Percentiles rank a stretch among this genome's conserved stretches.
phyloP scores from a whole-genome alignment of 495 filamentous ascomycete species.

The Tuber borchii region DNA sequence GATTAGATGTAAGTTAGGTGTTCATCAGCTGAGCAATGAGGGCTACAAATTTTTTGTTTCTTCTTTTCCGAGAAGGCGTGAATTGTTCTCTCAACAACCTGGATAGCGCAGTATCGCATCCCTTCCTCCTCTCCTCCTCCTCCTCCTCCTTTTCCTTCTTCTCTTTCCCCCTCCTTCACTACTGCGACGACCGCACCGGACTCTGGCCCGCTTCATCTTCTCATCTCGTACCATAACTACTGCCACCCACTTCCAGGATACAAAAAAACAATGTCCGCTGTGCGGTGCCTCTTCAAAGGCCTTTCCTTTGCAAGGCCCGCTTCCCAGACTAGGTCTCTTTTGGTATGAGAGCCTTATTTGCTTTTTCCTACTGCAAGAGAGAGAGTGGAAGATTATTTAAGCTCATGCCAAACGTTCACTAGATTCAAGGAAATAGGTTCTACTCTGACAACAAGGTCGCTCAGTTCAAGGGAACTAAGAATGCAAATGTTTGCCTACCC shows the following conservation, averaged over 20 bases:
- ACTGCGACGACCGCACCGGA: conserved; percentile 44
- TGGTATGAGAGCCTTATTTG: conserved; percentile 29
- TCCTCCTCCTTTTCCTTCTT: conserved; percentile 37
- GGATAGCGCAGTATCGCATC: conserved; percentile 21
- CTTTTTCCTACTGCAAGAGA: conserved; percentile 17
- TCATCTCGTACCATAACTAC: conserved; percentile 50
- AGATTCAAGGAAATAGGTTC: conserved; percentile 20
- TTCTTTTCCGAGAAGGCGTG: conserved; percentile 17
- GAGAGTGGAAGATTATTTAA: conserved; percentile 25
- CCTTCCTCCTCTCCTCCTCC: conserved; percentile 38
- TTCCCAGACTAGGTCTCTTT: conserved; percentile 26
- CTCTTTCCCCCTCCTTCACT: conserved; percentile 36
- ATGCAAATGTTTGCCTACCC: conserved; percentile 64
- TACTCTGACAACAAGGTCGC: conserved; percentile 66
- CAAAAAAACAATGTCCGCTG: conserved; percentile 47
- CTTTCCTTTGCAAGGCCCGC: conserved; percentile 37
- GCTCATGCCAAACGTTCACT: conserved; percentile 9
- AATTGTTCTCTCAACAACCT: conserved; percentile 13
- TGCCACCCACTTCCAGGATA: conserved; percentile 48
- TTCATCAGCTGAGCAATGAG: neutral
- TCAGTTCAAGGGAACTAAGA: conserved; percentile 86
- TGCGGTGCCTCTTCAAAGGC: conserved; percentile 47
- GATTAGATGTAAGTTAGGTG: neutral
- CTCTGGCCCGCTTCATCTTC: conserved; percentile 38
- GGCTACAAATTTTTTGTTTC: conserved; percentile 12